These are phyloP conservation scores for Lipomyces sp. DNA, from an alignment of 805 yeast genomes.

Conservation along the genomic window DNA sequence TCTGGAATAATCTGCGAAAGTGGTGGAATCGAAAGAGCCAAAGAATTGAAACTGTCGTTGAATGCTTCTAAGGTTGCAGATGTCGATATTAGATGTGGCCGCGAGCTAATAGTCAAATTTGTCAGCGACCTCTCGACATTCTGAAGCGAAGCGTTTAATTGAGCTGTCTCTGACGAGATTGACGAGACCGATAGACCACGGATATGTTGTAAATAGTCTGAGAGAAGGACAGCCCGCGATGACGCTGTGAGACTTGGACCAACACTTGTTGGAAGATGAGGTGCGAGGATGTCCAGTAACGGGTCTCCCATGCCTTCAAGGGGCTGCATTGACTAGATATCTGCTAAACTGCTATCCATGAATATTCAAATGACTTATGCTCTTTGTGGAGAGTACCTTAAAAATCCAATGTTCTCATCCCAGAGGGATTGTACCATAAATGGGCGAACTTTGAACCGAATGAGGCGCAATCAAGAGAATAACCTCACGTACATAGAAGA, in stretches of 20 bases:
- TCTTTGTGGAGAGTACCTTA: background rate
- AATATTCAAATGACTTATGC: background rate
- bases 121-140: constrained; percentile 36
- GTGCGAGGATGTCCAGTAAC: constrained; percentile 36
- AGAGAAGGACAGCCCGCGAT: constrained; percentile 6
- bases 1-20: constrained; percentile 22
- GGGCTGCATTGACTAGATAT: background rate
- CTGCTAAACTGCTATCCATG: background rate
- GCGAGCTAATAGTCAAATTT: constrained; percentile 26
- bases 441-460: background rate
- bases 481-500: background rate
- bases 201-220: constrained; percentile 39
- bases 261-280: constrained; percentile 27
- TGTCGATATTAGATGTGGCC: constrained; percentile 33
- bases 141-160: constrained; percentile 32
- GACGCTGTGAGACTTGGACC: background rate
- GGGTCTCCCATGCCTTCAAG: constrained; percentile 36
- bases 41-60: constrained; percentile 36
- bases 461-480: background rate
- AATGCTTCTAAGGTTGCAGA: constrained; percentile 34
- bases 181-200: constrained; percentile 37
- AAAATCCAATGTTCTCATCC: background rate
- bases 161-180: constrained; percentile 34
- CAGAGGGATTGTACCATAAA: background rate
- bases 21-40: constrained; percentile 32